Conservation (phyloP, 768 basidiomycete genomes). For the Candolleomyces aberdarensis region DNA sequence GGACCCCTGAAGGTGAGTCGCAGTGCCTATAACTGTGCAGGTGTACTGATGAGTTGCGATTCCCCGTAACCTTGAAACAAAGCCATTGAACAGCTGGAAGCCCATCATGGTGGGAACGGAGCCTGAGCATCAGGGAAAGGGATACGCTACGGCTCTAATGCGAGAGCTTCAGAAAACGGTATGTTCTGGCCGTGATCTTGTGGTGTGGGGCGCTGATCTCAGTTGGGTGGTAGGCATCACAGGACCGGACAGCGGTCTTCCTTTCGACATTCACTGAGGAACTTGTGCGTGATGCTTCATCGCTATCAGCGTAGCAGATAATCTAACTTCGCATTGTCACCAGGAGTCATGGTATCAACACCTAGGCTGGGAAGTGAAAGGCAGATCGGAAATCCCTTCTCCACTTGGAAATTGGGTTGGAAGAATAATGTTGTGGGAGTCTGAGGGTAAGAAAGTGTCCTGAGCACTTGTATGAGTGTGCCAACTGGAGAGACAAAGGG, state of each 20-base stretch:
- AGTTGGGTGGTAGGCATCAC: background rate
- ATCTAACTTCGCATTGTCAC: background rate
- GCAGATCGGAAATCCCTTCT: background rate
- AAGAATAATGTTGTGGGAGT: background rate
- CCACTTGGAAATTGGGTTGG: background rate
- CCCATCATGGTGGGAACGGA: too few relatives aligned
- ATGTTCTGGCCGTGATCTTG: background rate
- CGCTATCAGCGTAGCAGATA: background rate
- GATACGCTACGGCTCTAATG: too few relatives aligned
- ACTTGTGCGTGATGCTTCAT: background rate
- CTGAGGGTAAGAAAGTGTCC: too few relatives aligned
- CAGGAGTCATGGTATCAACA: background rate
- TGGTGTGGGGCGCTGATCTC: background rate
- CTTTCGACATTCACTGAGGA: background rate
- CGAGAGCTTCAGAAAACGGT: background rate
- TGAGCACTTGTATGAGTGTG: too few relatives aligned
- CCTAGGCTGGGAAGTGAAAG: background rate
- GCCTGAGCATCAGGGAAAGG: too few relatives aligned
- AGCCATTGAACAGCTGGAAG: too few relatives aligned
- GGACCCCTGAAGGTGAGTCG: too few relatives aligned
- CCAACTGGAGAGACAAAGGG: too few relatives aligned
- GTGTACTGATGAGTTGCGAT: too few relatives aligned
- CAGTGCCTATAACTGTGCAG: too few relatives aligned
- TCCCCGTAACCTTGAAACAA: too few relatives aligned
- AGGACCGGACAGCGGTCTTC: background rate